Base-by-base conservation (phyloP, 148 eudicot species). In the Diospyros kaki region DNA sequence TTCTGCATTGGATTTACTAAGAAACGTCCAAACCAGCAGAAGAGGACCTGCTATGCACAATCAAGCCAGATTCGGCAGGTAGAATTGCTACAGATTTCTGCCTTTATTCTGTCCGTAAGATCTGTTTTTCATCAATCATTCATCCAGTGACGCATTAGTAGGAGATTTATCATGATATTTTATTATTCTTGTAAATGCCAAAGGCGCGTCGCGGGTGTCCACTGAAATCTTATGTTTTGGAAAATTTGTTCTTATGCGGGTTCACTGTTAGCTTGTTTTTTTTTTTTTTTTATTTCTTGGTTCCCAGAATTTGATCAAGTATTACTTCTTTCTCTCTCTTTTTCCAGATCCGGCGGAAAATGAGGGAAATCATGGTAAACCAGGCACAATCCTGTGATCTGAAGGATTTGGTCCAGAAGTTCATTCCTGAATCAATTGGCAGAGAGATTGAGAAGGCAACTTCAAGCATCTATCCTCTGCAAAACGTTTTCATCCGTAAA, bases 371-470 rank as follows among this genome's bases (percentile, higher is more conserved):
- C 56, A 93, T 93, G 98, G 84, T 85, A 2, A 89, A 83, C 85
- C 98, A 93, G 68, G 86, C 98, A 39, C 86, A 86, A 50, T 89
- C 98, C 1, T 89, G 92, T 65, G 93, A 91, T 63, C 85, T 93
- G n/a, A 93, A 93, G 87, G 98, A 91, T 0, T 81, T 93, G 79
- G 98, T 93, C 55, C 84, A 73, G 15, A 93, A 93, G 83, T 93
- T 93, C 75, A 90, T 91, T 60, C 93, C 98, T 0, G 96, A 93
- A 80, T 89, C 96, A 0, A 93, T 93, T 78, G 98, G 98, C 5
- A 86, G 84, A 69, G 98, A 93, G 73, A 90, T 90, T 70, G 97
- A 93, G 81, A 93, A 90, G 82, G 93, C 91, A 1, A 93, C 97
- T 17, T 80, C 88, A 3, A 81, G 93, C 81, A 93, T 90, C 72